These are phyloP conservation scores for Trichosanthes truncata DNA, from an alignment of 306 rosid species.

Conservation along the genomic window DNA sequence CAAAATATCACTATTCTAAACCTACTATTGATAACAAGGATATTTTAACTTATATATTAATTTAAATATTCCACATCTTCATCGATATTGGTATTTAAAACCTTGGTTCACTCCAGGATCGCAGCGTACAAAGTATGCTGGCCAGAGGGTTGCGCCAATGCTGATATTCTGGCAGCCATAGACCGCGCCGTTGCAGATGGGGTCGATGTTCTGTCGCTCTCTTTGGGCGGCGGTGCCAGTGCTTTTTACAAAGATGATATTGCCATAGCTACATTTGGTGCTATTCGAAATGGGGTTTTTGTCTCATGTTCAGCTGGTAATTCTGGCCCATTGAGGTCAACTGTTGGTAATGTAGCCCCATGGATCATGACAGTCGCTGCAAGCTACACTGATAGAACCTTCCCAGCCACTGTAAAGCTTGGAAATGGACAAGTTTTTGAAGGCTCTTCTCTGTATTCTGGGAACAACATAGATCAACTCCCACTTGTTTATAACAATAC, in stretches of 20 bases:
- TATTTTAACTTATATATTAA: too few species aligned
- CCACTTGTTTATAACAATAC: conserved; percentile 43
- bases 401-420: conserved; percentile 49
- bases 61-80: too few species aligned
- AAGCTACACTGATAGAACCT: conserved; percentile 56
- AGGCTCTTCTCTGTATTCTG: conserved; percentile 51
- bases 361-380: conserved; percentile 82
- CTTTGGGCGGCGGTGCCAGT: conserved; percentile 42
- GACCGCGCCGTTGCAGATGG: conserved; percentile 66
- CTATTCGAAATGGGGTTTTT: conserved; percentile 38
- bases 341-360: conserved; percentile 49
- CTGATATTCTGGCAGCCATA: conserved; percentile 57
- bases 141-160: conserved; percentile 46
- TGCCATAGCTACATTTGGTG: conserved; percentile 63
- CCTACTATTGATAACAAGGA: too few species aligned
- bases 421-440: conserved; percentile 39
- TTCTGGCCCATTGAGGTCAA: conserved; percentile 46
- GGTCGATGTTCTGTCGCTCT: conserved; percentile 58
- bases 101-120: background rate
- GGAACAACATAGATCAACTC: conserved; percentile 25
- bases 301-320: conserved; percentile 75
- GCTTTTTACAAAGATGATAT: conserved; percentile 39
- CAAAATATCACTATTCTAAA: too few species aligned
- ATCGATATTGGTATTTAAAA: background rate
- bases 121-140: conserved; percentile 72